A percentile compares a stretch with the other conserved stretches of the same genome.
These are phyloP conservation scores for Nitzschia sp. DNA, from an alignment of 108 stramenopile species.

Conservation along the genomic window DNA sequence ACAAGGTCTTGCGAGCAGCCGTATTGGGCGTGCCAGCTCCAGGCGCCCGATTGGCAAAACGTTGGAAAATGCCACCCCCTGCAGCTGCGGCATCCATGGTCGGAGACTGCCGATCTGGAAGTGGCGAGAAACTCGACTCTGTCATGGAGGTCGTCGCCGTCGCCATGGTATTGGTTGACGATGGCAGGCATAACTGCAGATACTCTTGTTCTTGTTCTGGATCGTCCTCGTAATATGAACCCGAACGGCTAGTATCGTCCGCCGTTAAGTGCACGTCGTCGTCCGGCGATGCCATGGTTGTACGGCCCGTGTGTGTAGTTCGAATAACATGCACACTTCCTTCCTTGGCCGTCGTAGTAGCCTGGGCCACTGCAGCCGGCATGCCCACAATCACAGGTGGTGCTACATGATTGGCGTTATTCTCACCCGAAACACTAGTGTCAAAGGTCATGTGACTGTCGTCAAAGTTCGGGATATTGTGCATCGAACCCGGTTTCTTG, in stretches of 20 bases:
- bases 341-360: neutral
- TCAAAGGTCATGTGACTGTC: neutral
- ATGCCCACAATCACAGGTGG: neutral
- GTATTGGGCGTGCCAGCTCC: neutral
- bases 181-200: neutral
- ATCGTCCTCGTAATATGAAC: neutral
- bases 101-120: neutral
- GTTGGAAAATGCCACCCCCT: neutral
- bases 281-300: neutral
- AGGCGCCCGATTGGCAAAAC: neutral
- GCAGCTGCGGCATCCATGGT: neutral
- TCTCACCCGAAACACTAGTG: too few relatives aligned
- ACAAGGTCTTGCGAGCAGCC: neutral
- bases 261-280: neutral
- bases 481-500: conserved; percentile 4
- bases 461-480: too few relatives aligned
- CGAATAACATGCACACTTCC: neutral
- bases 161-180: neutral
- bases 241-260: neutral
- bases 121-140: neutral
- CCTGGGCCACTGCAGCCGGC: neutral
- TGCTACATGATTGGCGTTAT: too few relatives aligned
- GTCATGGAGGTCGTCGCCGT: neutral
- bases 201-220: conserved; percentile 1
- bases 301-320: neutral